phyloP scores from a whole-genome alignment of 2,329 filamentous ascomycete genomes.

The Penicillium sp. region DNA sequence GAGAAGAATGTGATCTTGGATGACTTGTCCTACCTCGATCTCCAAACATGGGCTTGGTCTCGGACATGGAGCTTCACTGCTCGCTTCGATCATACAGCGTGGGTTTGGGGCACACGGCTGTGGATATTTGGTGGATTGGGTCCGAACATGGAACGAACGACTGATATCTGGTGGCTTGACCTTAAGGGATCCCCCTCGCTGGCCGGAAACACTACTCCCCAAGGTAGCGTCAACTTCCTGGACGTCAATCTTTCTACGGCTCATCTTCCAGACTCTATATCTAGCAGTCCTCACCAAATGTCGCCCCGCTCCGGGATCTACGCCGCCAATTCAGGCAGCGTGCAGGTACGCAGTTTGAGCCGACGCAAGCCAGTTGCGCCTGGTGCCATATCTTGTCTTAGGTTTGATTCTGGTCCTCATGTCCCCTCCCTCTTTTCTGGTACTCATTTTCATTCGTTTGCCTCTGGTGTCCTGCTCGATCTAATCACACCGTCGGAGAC shows the following conservation, averaged over 20 bases:
- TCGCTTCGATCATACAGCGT: slow-evolving; percentile 91
- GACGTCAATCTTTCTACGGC: slow-evolving; percentile 31
- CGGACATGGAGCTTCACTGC: slow-evolving; percentile 92
- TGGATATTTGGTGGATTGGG: slow-evolving; percentile 97
- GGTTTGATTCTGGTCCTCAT: slow-evolving; percentile 82
- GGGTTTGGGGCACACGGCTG: slow-evolving; percentile 86
- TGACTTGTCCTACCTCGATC: slow-evolving; percentile 92
- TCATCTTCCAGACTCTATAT: slow-evolving; percentile 38
- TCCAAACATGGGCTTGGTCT: slow-evolving; percentile 98
- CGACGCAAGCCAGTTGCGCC: slow-evolving; percentile 63
- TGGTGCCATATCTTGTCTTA: slow-evolving; percentile 82
- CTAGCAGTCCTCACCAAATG: slow-evolving; percentile 34
- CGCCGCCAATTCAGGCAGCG: slow-evolving; percentile 67
- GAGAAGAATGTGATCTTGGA: slow-evolving; percentile 89
- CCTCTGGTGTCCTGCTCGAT: slow-evolving; percentile 86
- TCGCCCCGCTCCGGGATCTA: slow-evolving; percentile 53
- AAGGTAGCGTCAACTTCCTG: slow-evolving; percentile 50
- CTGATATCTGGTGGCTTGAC: slow-evolving; percentile 96
- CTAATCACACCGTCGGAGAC: slow-evolving; percentile 90
- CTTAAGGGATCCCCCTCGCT: slow-evolving; percentile 87
- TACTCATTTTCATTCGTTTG: slow-evolving; percentile 93
- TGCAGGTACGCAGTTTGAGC: slow-evolving; percentile 54
- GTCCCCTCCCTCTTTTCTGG: slow-evolving; percentile 86
- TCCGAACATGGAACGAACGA: slow-evolving; percentile 94
- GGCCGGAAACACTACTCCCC: slow-evolving; percentile 61